Conservation (phyloP, 2,329 filamentous ascomycete genomes). For the Colletotrichum costaricense region DNA sequence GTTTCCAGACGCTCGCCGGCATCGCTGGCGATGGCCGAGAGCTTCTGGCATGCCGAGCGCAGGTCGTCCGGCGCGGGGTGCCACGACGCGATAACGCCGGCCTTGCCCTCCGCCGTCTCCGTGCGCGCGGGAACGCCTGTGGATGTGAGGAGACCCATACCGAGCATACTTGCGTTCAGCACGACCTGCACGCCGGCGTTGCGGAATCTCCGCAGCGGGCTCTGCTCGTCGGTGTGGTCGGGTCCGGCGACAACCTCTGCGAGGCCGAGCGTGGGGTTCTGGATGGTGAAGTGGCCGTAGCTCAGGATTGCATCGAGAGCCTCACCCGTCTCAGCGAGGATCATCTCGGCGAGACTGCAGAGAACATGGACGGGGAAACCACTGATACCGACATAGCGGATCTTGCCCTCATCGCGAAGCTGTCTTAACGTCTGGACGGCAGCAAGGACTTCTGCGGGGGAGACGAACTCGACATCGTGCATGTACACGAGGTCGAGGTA, state of each 20-base stretch:
- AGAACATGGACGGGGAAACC: slow-evolving; percentile 86
- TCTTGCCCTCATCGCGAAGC: slow-evolving; percentile 77
- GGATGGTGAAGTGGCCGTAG: slow-evolving; percentile 33
- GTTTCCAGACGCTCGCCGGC: slow-evolving; percentile 82
- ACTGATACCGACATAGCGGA: slow-evolving; percentile 90
- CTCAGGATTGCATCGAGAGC: slow-evolving; percentile 23
- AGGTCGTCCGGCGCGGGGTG: slow-evolving; percentile 83
- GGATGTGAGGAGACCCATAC: slow-evolving; percentile 88
- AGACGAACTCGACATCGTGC: slow-evolving; percentile 85
- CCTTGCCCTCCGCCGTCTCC: slow-evolving; percentile 55
- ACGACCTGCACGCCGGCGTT: slow-evolving; percentile 83
- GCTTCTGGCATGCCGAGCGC: slow-evolving; percentile 70
- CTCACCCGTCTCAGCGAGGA: slow-evolving; percentile 28
- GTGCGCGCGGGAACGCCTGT: slow-evolving; percentile 66
- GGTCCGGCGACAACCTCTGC: slow-evolving; percentile 91
- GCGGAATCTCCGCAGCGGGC: slow-evolving; percentile 72
- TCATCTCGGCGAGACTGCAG: slow-evolving; percentile 72
- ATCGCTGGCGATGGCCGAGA: slow-evolving; percentile 71
- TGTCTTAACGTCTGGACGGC: slow-evolving; percentile 79
- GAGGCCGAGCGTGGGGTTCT: slow-evolving; percentile 59
- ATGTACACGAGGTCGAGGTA: slow-evolving; percentile 85
- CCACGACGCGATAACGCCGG: slow-evolving; percentile 83
- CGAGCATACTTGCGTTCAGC: slow-evolving; percentile 87
- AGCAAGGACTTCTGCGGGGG: slow-evolving; percentile 69
- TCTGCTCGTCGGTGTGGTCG: slow-evolving; percentile 90